phyloP scores from a whole-genome alignment of 495 filamentous ascomycete species.

The Neurospora sp. region DNA sequence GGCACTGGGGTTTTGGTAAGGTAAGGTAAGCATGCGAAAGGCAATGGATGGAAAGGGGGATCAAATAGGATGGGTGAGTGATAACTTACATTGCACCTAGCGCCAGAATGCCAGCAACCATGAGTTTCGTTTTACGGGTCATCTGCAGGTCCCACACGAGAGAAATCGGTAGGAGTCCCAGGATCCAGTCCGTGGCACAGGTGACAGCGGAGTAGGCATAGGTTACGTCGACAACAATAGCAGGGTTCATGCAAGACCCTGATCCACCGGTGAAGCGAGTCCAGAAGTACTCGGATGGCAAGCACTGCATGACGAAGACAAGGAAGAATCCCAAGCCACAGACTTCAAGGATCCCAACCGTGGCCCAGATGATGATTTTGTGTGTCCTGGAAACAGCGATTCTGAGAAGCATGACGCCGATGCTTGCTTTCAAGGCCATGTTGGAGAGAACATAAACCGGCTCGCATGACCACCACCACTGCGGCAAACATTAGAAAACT shows the following conservation, averaged over 20 bases:
- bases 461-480: conserved; percentile 18
- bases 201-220: conserved; percentile 19
- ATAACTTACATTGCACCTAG: conserved; percentile 17
- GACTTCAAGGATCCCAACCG: conserved; percentile 17
- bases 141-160: conserved; percentile 25
- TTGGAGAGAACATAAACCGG: conserved; percentile 7
- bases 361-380: conserved; percentile 23
- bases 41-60: neutral
- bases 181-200: conserved; percentile 22
- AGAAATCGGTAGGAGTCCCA: conserved; percentile 24
- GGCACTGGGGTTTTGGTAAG: conserved; percentile 11
- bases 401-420: conserved; percentile 35
- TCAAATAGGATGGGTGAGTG: neutral
- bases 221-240: conserved; percentile 10
- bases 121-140: conserved; percentile 11
- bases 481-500: neutral
- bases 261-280: conserved; percentile 1
- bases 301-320: conserved; percentile 35
- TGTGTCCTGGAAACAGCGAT: conserved; percentile 29
- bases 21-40: neutral
- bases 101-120: conserved; percentile 12
- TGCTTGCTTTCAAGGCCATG: conserved; percentile 24
- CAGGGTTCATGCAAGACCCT: conserved; percentile 18
- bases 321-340: conserved; percentile 29
- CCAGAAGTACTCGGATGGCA: conserved; percentile 31